Evolutionary conservation across 371 early-diverging fungal genomes (phyloP).

Genomic region (Conidiobolus incongruus): DNA sequence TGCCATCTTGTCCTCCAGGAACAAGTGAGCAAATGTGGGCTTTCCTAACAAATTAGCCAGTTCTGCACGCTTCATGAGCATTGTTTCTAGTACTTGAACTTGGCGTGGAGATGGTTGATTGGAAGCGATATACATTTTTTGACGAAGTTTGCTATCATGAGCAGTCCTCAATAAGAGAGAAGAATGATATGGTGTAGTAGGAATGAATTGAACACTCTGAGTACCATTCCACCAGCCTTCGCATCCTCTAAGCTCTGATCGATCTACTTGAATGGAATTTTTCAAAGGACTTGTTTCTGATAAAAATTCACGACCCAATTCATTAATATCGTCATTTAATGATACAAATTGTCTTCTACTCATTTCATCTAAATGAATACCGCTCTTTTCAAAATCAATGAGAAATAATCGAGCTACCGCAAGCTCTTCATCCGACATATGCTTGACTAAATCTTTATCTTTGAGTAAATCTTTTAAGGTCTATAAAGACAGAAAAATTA

Average conservation of each 20-base stretch:
- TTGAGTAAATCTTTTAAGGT: conserved; percentile 36
- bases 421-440: conserved; percentile 40
- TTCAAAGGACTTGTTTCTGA: conserved; percentile 11
- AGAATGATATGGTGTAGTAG: conserved; percentile 25
- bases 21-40: conserved; percentile 56
- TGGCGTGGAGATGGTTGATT: conserved; percentile 42
- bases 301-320: conserved; percentile 49
- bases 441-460: conserved; percentile 20
- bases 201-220: conserved; percentile 14
- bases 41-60: conserved; percentile 59
- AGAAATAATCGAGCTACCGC: conserved; percentile 67
- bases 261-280: neutral
- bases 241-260: neutral
- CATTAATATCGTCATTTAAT: conserved; percentile 59
- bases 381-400: conserved; percentile 83
- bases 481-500: conserved; percentile 9
- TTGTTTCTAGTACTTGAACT: conserved; percentile 34
- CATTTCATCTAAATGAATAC: conserved; percentile 55
- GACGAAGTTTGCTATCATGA: conserved; percentile 32
- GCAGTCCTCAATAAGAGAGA: conserved; percentile 35
- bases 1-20: conserved; percentile 83
- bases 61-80: conserved; percentile 46
- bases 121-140: conserved; percentile 42
- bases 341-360: conserved; percentile 50
- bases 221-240: conserved; percentile 1